A percentile compares a stretch with the other conserved stretches of the same genome.
These are phyloP conservation scores for Porphyra umbilicalis DNA, from an alignment of 31 red algal genomes.

Conservation along the genomic window DNA sequence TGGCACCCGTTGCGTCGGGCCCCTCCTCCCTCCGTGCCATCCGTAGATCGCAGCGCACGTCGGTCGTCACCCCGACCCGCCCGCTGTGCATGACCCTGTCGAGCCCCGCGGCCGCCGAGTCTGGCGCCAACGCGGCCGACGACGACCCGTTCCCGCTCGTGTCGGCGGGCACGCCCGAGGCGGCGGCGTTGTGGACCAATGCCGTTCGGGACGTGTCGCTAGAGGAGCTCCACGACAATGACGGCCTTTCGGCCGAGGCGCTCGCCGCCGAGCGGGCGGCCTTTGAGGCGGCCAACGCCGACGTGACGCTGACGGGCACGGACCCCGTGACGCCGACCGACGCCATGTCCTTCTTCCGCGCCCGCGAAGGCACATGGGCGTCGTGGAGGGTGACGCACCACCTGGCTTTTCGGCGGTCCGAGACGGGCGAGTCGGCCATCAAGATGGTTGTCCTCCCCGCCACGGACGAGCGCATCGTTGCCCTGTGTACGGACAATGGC, in stretches of 20 bases:
- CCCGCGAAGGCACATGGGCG: slow-evolving; percentile 66
- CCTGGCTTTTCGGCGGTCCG: slow-evolving; percentile 84
- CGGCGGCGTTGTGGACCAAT: not conserved
- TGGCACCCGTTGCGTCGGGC: not conserved
- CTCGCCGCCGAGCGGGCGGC: not conserved
- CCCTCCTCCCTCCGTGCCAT: not conserved
- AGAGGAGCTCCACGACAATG: not conserved
- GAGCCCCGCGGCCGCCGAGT: not conserved
- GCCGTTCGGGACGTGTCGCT: not conserved
- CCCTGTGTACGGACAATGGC: slow-evolving; percentile 51
- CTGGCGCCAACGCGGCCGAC: not conserved
- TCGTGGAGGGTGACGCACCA: slow-evolving; percentile 92
- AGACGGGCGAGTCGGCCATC: slow-evolving; percentile 76
- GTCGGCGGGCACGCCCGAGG: not conserved
- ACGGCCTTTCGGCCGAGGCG: not conserved
- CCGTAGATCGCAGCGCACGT: not conserved
- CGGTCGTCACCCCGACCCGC: not conserved
- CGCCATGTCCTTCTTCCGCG: slow-evolving; percentile 89
- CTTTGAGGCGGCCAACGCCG: not conserved
- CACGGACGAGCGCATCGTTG: slow-evolving; percentile 55
- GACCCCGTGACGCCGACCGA: slow-evolving; percentile 8
- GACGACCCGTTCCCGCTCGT: slow-evolving; percentile 1
- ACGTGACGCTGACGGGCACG: not conserved
- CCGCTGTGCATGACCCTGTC: not conserved
- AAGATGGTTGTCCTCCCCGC: slow-evolving; percentile 46